Percentiles rank a stretch among this genome's conserved stretches.
These are phyloP conservation scores for Platanus orientalis DNA, from an alignment of 164 flowering plant genomes.

Conservation along the genomic window DNA sequence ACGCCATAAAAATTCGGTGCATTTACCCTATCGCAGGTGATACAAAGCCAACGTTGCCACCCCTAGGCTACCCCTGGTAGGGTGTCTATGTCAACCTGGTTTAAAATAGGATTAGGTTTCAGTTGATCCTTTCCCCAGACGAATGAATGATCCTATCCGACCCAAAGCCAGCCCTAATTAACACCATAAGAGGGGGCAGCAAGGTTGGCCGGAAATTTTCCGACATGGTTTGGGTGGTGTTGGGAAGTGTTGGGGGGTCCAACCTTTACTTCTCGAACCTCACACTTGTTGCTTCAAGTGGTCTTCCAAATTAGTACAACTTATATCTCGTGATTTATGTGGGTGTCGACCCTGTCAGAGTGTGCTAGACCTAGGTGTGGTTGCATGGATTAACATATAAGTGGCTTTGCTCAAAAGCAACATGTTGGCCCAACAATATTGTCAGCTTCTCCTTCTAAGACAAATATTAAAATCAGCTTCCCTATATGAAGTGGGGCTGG, in stretches of 20 bases:
- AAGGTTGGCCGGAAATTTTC: neutral
- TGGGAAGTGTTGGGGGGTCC: neutral
- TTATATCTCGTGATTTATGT: neutral
- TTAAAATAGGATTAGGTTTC: too few relatives aligned
- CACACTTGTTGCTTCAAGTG: neutral
- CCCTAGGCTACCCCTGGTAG: too few relatives aligned
- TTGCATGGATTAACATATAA: constrained; percentile 9
- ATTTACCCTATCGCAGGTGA: too few relatives aligned
- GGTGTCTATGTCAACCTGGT: too few relatives aligned
- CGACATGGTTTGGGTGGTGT: neutral
- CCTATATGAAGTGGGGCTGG: neutral
- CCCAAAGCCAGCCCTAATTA: too few relatives aligned
- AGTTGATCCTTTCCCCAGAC: too few relatives aligned
- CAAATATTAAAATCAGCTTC: constrained; percentile 4
- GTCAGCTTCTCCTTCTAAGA: constrained; percentile 2
- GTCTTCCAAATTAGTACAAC: neutral
- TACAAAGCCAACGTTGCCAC: too few relatives aligned
- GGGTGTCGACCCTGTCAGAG: neutral
- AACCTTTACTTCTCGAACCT: neutral
- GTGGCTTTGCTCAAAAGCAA: constrained; percentile 13
- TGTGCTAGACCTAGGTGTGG: constrained; percentile 10
- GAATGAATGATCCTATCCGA: too few relatives aligned
- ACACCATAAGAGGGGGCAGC: too few relatives aligned
- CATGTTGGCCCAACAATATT: constrained; percentile 4
- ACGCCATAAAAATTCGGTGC: too few relatives aligned